Percentiles rank a stretch among this genome's conserved stretches.
Evolutionary conservation across 2,329 filamentous ascomycete species (phyloP).

Genomic region (Apiospora sp.): DNA sequence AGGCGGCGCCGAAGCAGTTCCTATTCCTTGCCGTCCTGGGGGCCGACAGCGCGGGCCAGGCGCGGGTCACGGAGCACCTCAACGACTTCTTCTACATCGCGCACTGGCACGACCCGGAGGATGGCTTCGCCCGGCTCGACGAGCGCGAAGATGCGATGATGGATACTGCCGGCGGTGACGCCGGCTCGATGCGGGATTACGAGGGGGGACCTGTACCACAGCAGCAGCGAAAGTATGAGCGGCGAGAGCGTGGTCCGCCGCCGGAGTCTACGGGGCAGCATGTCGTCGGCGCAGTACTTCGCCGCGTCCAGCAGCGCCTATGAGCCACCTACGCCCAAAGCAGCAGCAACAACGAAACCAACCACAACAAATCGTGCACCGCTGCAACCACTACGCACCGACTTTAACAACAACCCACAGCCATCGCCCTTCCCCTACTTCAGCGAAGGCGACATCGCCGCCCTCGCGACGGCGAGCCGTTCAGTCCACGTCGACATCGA

Average conservation of each 20-base stretch:
- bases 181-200: conserved; percentile 31
- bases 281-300: conserved; percentile 15
- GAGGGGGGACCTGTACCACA: conserved; percentile 17
- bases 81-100: conserved; percentile 90
- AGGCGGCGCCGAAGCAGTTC: conserved; percentile 79
- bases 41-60: conserved; percentile 53
- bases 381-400: background rate
- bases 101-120: conserved; percentile 78
- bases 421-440: conserved; percentile 28
- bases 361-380: background rate
- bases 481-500: conserved; percentile 75
- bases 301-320: conserved; percentile 2
- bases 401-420: background rate
- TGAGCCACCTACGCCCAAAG: background rate
- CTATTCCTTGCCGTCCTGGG: conserved; percentile 79
- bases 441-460: conserved; percentile 59
- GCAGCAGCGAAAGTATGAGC: conserved; percentile 36
- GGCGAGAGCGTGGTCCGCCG: conserved; percentile 53
- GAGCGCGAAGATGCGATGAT: conserved; percentile 54
- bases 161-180: conserved; percentile 34
- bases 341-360: background rate
- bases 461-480: conserved; percentile 65
- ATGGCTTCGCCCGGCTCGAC: conserved; percentile 80
- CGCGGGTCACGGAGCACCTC: conserved; percentile 63
- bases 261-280: conserved; percentile 26